Evolutionary conservation across 176 grass and related monocot species (phyloP).

Genomic region (Secale cereale): DNA sequence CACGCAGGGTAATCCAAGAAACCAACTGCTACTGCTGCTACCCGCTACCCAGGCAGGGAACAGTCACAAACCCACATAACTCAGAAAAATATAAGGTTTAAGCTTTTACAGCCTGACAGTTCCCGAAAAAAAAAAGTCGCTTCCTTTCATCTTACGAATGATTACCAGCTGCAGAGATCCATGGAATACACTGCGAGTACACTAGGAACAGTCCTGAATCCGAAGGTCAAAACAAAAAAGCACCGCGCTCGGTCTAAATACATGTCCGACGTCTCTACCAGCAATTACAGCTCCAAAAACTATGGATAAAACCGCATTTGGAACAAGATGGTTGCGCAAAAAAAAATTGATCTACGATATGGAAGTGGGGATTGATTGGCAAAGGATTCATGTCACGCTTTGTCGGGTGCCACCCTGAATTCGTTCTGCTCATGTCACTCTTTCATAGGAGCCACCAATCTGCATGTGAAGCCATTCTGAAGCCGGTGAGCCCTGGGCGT

Average conservation of each 20-base stretch:
- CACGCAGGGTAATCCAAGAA: too few relatives aligned
- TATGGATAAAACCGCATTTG: constrained; percentile 40
- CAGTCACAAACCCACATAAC: too few relatives aligned
- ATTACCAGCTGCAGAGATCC: constrained; percentile 19
- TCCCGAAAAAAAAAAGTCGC: neutral
- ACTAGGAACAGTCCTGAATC: neutral
- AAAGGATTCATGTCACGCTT: constrained; percentile 24
- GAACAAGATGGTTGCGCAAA: constrained; percentile 34
- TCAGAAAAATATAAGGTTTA: neutral
- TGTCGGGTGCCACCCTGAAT: neutral
- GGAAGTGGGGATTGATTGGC: constrained; percentile 13
- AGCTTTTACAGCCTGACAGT: neutral
- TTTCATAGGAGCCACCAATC: constrained; percentile 74
- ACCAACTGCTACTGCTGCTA: too few relatives aligned
- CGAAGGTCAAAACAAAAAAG: neutral
- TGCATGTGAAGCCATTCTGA: constrained; percentile 94
- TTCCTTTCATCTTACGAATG: constrained; percentile 14
- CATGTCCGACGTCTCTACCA: constrained; percentile 21
- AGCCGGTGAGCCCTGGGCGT: constrained; percentile 43
- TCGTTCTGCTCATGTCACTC: constrained; percentile 59
- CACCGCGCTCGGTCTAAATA: constrained; percentile 20
- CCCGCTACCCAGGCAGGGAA: too few relatives aligned
- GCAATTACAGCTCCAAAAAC: constrained; percentile 54
- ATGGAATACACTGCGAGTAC: neutral
- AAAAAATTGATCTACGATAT: constrained; percentile 42